Conservation (phyloP, 768 basidiomycete genomes). For the Nidula microcarpa region DNA sequence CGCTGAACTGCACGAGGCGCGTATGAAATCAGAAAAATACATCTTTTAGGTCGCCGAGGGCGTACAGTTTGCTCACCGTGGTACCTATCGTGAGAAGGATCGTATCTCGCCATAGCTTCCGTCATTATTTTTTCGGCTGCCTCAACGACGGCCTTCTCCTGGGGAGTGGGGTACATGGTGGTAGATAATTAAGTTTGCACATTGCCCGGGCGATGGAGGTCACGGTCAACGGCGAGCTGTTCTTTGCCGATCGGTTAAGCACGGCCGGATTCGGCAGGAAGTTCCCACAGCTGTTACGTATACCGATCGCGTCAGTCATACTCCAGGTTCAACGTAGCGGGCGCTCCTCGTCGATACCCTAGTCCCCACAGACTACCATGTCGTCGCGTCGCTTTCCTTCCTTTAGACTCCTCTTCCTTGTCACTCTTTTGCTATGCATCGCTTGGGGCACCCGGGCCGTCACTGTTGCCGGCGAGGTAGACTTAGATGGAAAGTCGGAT, state of each 20-base stretch:
- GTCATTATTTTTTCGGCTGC: conserved; percentile 69
- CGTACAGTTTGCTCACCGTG: conserved; percentile 53
- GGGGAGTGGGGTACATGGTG: conserved; percentile 47
- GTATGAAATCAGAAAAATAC: background rate
- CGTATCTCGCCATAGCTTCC: conserved; percentile 72
- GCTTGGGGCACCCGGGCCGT: background rate
- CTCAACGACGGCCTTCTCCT: conserved; percentile 49
- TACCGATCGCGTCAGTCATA: no score
- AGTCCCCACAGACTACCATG: no score
- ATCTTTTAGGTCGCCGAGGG: background rate
- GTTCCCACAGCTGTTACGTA: no score
- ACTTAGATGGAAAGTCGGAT: background rate
- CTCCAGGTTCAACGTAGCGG: background rate
- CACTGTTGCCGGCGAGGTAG: background rate
- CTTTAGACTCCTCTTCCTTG: no score
- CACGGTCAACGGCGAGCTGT: background rate
- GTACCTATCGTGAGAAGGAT: conserved; percentile 76
- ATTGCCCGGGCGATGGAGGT: background rate
- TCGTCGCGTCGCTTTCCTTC: no score
- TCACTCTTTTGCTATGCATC: conserved; percentile 35
- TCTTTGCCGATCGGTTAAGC: no score
- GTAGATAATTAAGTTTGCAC: conserved; percentile 5
- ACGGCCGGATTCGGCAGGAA: no score
- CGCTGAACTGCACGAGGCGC: conserved; percentile 57
- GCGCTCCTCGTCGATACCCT: no score